These are phyloP conservation scores for Coemansia sp. DNA, from an alignment of 192 early-diverging fungal genomes.

Conservation along the genomic window DNA sequence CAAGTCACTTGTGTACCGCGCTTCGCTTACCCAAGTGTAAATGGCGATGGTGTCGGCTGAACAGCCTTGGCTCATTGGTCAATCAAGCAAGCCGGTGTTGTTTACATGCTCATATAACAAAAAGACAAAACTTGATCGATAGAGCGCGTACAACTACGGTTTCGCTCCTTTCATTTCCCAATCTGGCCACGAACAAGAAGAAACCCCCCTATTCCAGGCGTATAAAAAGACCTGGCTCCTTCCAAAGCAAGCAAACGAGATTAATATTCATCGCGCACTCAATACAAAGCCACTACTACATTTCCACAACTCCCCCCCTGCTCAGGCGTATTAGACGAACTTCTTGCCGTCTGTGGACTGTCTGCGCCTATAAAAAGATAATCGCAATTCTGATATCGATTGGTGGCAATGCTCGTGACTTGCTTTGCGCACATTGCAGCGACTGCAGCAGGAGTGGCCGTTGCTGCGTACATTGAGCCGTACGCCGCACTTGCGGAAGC, in stretches of 20 bases:
- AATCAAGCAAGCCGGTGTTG: background rate
- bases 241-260: background rate
- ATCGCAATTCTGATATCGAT: background rate
- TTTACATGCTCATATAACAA: background rate
- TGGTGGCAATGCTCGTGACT: background rate
- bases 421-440: background rate
- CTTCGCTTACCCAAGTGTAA: background rate
- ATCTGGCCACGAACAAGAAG: background rate
- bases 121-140: background rate
- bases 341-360: too few species aligned
- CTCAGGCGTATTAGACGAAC: background rate
- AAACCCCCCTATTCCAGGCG: background rate
- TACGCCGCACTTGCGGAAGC: background rate
- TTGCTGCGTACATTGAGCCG: background rate
- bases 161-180: background rate
- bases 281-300: background rate
- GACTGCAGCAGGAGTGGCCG: background rate
- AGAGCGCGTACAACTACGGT: background rate
- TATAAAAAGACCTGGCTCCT: background rate
- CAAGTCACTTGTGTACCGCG: background rate
- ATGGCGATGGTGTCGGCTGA: background rate
- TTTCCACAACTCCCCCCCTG: background rate
- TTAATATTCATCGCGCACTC: background rate
- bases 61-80: background rate
- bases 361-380: too few species aligned